These are phyloP conservation scores for Tephrocybe sp. DNA, from an alignment of 768 basidiomycete genomes.

Conservation along the genomic window DNA sequence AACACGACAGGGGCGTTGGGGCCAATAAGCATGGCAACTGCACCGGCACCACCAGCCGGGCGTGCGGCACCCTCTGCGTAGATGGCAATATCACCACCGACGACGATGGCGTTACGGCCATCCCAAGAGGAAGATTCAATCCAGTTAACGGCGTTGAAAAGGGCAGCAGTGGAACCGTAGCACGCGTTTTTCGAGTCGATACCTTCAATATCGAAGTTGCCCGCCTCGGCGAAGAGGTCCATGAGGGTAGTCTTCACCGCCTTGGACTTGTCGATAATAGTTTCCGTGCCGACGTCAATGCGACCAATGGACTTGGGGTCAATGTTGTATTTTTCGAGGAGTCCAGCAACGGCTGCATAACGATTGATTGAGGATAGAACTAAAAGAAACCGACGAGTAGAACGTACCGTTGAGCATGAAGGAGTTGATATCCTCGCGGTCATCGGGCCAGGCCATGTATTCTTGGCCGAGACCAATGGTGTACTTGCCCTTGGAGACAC, in stretches of 20 bases:
- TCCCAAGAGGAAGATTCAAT: conserved; percentile 96
- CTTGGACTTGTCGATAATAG: conserved; percentile 99
- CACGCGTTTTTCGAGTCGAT: conserved; percentile 99
- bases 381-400: no score
- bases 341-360: conserved; percentile 73
- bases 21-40: conserved; percentile 91
- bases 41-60: conserved; percentile 96
- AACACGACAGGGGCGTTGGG: conserved; percentile 93
- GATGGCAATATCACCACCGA: conserved; percentile 95
- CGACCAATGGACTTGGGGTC: conserved; percentile 97
- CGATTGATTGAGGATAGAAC: conserved; percentile 3
- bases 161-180: conserved; percentile 96
- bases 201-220: conserved; percentile 97
- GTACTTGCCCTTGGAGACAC: conserved; percentile 94
- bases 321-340: conserved; percentile 92
- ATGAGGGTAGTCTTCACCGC: conserved; percentile 97
- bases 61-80: conserved; percentile 95
- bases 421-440: conserved; percentile 99
- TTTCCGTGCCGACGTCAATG: conserved; percentile 97
- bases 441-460: conserved; percentile 98
- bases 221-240: conserved; percentile 92
- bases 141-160: conserved; percentile 99
- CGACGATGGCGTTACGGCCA: conserved; percentile 95
- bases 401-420: conserved; percentile 89
- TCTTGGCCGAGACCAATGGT: conserved; percentile 98